Evolutionary conservation across 805 yeast species (phyloP).

Genomic region (Yarrowia yakushimensis): DNA sequence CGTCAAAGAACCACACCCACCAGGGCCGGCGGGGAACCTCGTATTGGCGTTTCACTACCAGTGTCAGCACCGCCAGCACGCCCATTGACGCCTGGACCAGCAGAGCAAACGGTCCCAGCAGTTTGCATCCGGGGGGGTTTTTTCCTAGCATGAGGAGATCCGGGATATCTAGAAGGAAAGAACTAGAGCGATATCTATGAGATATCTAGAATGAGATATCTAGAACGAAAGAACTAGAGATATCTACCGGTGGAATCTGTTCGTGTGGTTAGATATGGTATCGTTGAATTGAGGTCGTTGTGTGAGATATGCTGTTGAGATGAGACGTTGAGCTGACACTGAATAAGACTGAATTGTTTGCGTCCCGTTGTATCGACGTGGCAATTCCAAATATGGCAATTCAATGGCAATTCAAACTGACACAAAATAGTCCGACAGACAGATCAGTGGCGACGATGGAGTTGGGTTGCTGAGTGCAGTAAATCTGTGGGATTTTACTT

Average conservation of each 20-base stretch:
- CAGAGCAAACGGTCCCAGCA: constrained; percentile 83
- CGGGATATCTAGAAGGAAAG: no score
- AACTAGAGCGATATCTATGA: no score
- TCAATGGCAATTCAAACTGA: no score
- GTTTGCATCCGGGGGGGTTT: constrained; percentile 45
- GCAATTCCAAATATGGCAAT: not conserved
- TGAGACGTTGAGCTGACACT: not conserved
- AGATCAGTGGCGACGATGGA: constrained; percentile 14
- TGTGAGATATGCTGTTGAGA: no score
- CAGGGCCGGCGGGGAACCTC: constrained; percentile 87
- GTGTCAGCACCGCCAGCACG: constrained; percentile 64
- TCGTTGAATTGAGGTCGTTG: no score
- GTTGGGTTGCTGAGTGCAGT: constrained; percentile 20
- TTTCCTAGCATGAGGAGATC: not conserved
- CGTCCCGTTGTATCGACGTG: not conserved
- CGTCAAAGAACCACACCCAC: constrained; percentile 86
- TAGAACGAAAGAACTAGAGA: not conserved
- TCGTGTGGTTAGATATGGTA: no score
- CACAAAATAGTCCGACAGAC: no score
- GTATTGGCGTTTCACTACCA: constrained; percentile 68
- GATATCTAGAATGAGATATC: no score
- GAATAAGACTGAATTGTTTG: not conserved
- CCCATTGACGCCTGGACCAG: constrained; percentile 76
- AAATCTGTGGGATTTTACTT: constrained; percentile 6
- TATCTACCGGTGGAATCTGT: not conserved